Evolutionary conservation across 768 basidiomycete species (phyloP).

Genomic region (Crassisporium funariophilum): DNA sequence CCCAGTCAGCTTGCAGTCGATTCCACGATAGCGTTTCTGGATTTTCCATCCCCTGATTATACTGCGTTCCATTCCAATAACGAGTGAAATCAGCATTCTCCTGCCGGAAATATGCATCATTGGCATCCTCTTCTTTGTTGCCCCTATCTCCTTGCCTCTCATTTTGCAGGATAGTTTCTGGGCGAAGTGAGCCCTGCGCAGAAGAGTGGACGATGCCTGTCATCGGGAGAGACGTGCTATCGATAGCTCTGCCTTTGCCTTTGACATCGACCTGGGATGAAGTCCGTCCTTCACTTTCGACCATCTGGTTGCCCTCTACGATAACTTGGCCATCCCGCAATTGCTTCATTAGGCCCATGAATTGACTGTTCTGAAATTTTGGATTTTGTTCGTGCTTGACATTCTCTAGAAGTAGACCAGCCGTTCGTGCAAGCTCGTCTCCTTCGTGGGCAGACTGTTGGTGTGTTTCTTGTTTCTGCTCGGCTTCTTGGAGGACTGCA

Average conservation of each 20-base stretch:
- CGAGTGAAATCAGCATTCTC: constrained; percentile 68
- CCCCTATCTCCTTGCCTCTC: constrained; percentile 6
- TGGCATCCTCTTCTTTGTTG: constrained; percentile 41
- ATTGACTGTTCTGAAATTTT: constrained; percentile 85
- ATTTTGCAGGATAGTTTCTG: neutral
- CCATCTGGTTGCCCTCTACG: constrained; percentile 79
- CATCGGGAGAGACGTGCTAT: constrained; percentile 10
- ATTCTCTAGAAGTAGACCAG: constrained; percentile 75
- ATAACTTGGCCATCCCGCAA: constrained; percentile 77
- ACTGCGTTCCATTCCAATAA: constrained; percentile 55
- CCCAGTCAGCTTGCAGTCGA: constrained; percentile 76
- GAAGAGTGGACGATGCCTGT: constrained; percentile 6
- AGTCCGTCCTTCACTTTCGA: constrained; percentile 48
- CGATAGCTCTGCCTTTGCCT: constrained; percentile 64
- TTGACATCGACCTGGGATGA: constrained; percentile 48
- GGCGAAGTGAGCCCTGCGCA: constrained; percentile 1
- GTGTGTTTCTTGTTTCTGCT: constrained; percentile 20
- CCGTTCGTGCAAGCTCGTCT: constrained; percentile 81
- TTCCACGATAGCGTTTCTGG: constrained; percentile 55
- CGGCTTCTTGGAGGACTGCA: constrained; percentile 19
- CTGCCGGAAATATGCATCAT: constrained; percentile 69
- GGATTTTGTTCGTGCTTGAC: constrained; percentile 75
- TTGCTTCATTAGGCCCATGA: constrained; percentile 85
- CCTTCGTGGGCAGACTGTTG: constrained; percentile 35
- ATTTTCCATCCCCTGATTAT: constrained; percentile 14